phyloP scores from a whole-genome alignment of 352 stramenopile genomes.

The Pythium plurisporium region DNA sequence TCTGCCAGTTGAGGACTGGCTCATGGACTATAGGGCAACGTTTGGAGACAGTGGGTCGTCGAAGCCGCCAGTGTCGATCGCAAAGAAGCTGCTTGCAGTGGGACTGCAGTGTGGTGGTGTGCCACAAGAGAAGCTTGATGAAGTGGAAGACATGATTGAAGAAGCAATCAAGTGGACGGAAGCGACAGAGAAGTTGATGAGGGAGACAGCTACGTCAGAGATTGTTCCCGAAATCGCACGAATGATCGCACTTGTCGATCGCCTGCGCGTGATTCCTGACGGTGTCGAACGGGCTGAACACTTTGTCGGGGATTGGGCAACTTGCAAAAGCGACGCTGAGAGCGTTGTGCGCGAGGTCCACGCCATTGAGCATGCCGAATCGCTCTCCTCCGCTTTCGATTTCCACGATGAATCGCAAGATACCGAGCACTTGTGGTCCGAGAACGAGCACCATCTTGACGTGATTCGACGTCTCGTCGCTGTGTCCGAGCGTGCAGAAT shows the following conservation, averaged over 20 bases:
- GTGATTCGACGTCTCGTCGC: constrained; percentile 13
- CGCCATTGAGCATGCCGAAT: constrained; percentile 8
- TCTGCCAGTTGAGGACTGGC: constrained; percentile 37
- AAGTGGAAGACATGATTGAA: constrained; percentile 15
- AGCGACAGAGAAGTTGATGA: constrained; percentile 10
- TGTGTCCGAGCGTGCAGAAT: constrained; percentile 8
- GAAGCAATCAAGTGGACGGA: constrained; percentile 21
- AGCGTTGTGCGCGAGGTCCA: constrained; percentile 1
- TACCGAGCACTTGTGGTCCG: constrained; percentile 12
- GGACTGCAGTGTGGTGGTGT: constrained; percentile 17
- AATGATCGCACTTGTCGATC: background rate
- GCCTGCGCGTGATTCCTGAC: constrained; percentile 1
- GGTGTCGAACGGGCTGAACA: constrained; percentile 12
- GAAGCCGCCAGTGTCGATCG: constrained; percentile 12
- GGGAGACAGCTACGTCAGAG: background rate
- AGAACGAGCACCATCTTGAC: constrained; percentile 18
- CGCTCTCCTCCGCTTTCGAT: constrained; percentile 9
- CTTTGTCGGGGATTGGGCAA: constrained; percentile 15
- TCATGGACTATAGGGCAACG: constrained; percentile 24
- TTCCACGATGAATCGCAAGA: constrained; percentile 11
- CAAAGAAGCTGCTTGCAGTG: constrained; percentile 20
- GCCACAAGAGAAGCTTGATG: constrained; percentile 19
- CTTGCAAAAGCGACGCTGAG: constrained; percentile 5
- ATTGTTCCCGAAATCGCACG: constrained; percentile 6
- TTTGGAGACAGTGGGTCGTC: constrained; percentile 12